phyloP scores from a whole-genome alignment of 495 filamentous ascomycete species.

The Lindgomyces ingoldianus region DNA sequence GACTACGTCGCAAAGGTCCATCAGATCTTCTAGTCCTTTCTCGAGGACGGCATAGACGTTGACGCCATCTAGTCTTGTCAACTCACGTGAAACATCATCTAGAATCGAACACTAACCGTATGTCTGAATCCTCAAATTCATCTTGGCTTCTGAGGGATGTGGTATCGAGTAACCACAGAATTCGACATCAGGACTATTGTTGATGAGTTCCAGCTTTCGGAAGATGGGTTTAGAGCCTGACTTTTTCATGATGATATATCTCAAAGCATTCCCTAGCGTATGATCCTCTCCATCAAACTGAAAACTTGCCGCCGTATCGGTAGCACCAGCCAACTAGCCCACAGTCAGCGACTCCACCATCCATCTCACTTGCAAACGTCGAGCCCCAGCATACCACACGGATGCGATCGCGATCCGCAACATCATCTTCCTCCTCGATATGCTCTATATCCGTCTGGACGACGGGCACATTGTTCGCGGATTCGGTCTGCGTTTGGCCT shows the following conservation, averaged over 20 bases:
- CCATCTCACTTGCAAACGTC: too few relatives aligned
- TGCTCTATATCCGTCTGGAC: not conserved
- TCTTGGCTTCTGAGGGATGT: slow-evolving; percentile 91
- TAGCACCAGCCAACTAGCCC: slow-evolving; percentile 38
- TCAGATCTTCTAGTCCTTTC: slow-evolving; percentile 84
- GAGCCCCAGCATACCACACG: slow-evolving; percentile 25
- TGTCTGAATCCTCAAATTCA: slow-evolving; percentile 97
- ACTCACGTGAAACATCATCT: not conserved
- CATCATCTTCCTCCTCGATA: slow-evolving; percentile 3
- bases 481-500: not conserved
- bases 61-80: slow-evolving; percentile 61
- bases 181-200: slow-evolving; percentile 86
- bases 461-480: not conserved
- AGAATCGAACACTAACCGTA: slow-evolving; percentile 63
- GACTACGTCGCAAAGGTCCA: slow-evolving; percentile 89
- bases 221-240: slow-evolving; percentile 47
- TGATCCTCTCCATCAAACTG: slow-evolving; percentile 92
- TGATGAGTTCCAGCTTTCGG: slow-evolving; percentile 5
- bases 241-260: slow-evolving; percentile 99
- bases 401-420: slow-evolving; percentile 15
- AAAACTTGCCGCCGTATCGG: slow-evolving; percentile 64
- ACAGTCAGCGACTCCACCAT: too few relatives aligned
- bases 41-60: slow-evolving; percentile 81
- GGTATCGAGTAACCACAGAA: slow-evolving; percentile 98
- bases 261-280: slow-evolving; percentile 89